phyloP scores from a whole-genome alignment of 2,329 filamentous ascomycete genomes.

The Trichoderma afroharzianum region DNA sequence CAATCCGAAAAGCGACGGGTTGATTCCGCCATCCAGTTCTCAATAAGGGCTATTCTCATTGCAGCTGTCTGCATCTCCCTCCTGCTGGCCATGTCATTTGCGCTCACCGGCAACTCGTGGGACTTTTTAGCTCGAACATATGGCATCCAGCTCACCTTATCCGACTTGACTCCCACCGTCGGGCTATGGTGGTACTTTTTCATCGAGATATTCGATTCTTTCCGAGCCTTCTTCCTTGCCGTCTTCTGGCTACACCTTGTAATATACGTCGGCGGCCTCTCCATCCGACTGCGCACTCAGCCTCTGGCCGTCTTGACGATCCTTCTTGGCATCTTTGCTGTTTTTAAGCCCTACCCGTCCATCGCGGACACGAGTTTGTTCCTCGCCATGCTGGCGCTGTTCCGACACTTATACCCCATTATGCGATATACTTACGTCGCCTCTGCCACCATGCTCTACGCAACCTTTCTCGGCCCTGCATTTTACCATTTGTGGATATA shows the following conservation, averaged over 20 bases:
- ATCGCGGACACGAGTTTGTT: slow-evolving; percentile 87
- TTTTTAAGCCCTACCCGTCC: slow-evolving; percentile 97
- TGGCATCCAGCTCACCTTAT: slow-evolving; percentile 84
- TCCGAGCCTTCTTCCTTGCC: slow-evolving; percentile 92
- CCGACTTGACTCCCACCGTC: slow-evolving; percentile 90
- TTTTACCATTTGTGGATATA: slow-evolving; percentile 99
- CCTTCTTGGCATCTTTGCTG: slow-evolving; percentile 83
- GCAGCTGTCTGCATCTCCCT: slow-evolving; percentile 54
- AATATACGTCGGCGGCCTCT: slow-evolving; percentile 83
- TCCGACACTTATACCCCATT: slow-evolving; percentile 86
- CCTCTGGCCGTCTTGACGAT: slow-evolving; percentile 81
- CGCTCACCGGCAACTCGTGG: slow-evolving; percentile 75
- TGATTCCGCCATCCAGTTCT: slow-evolving; percentile 47
- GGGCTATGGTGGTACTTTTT: slow-evolving; percentile 99
- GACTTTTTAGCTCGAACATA: slow-evolving; percentile 87
- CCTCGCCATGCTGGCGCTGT: slow-evolving; percentile 76
- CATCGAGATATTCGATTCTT: slow-evolving; percentile 98
- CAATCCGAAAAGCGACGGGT: slow-evolving; percentile 36
- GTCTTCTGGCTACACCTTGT: slow-evolving; percentile 97
- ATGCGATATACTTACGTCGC: slow-evolving; percentile 93
- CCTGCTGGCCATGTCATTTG: slow-evolving; percentile 67
- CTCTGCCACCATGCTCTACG: slow-evolving; percentile 78
- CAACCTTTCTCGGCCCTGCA: slow-evolving; percentile 82
- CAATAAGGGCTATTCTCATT: slow-evolving; percentile 48
- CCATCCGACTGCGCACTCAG: slow-evolving; percentile 76